Evolutionary conservation across 495 filamentous ascomycete genomes (phyloP), one percentile per base, ranked within the genome.

Genomic region (Beverwykella pulmonaria): DNA sequence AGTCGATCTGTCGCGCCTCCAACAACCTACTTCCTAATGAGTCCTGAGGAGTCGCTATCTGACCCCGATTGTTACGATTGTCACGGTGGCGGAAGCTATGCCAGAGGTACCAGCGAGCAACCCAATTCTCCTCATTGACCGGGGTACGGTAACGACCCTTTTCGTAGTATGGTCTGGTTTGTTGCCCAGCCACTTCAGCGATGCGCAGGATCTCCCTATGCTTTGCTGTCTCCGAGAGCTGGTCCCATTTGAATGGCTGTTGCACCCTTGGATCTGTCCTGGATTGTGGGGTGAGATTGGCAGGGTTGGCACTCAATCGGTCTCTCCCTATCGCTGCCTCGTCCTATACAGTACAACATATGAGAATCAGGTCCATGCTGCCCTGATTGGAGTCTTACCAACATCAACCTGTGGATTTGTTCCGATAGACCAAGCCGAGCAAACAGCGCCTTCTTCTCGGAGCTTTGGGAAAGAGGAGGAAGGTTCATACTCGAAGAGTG

Each of bases 11-110:
- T 10, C 39, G 39, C 15, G 6, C 8, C 39, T 44, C n/a, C 8
- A 44, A 44, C 15, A 19, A 26, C 25, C 27, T 23, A 53, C 41
- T 32, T 17, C 55, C 48, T 30, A 15, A 36, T 25, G 14, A 52
- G 9, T 48, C 6, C 9, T 2, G 49, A 23, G 29, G 27, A 17
- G 7, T 27, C 17, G 23, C 61, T 29, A 17, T 49, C 15, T 36
- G 22, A 10, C 8, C 36, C 7, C 25, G 20, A 41, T 49, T 39
- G 57, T 74, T 69, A 25, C 76, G 68, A 53, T 74, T 75, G 65
- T 78, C 75, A 17, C 72, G 75, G 52, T 77, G 72, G n/a, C 76
- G 75, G 58, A 78, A 78, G 36, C 75, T 72, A 63, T 78, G 76
- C 75, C 75, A 78, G 7, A 78, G 69, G 52, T 66, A 72, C 76